A percentile compares a stretch with the other conserved stretches of the same genome.
Conservation (phyloP, 805 yeast genomes). For the Henningerozyma blattae region DNA sequence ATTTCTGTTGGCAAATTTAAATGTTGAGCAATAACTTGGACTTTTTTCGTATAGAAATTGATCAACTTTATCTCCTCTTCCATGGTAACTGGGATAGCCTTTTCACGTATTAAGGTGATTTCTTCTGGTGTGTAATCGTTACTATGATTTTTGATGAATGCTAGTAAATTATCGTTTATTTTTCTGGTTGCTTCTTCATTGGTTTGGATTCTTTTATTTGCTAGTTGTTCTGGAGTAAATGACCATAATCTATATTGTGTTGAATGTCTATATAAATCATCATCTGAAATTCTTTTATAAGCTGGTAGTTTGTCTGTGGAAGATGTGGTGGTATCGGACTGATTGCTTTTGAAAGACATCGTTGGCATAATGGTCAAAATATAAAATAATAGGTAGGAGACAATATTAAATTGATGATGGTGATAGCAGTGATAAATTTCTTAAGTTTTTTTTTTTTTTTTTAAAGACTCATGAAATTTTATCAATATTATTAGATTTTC, state of each 20-base stretch:
- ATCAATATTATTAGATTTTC: no score
- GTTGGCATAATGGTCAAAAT: no score
- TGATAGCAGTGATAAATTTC: no score
- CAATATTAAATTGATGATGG: no score
- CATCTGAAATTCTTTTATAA: constrained; percentile 44
- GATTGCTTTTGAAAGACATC: no score
- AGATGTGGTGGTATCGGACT: no score
- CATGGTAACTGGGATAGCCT: constrained; percentile 35
- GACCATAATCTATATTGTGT: constrained; percentile 85
- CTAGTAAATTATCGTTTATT: constrained; percentile 25
- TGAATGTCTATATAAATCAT: constrained; percentile 80
- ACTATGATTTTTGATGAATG: constrained; percentile 18
- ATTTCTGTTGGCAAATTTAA: constrained; percentile 84
- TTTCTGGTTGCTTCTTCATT: constrained; percentile 41
- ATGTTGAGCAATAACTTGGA: constrained; percentile 55
- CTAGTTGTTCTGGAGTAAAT: constrained; percentile 48
- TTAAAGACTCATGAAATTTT: no score
- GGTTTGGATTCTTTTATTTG: constrained; percentile 33
- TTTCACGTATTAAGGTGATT: constrained; percentile 16
- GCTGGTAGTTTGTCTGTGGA: constrained; percentile 8
- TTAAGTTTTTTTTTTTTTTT: no score
- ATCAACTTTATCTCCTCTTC: constrained; percentile 67
- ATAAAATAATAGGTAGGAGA: no score
- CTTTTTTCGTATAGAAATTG: constrained; percentile 58
- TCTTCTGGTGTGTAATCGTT: constrained; percentile 20